Evolutionary conservation across 495 filamentous ascomycete species (phyloP), one percentile per base, ranked within the genome.

Genomic region (Parmelia sp.): DNA sequence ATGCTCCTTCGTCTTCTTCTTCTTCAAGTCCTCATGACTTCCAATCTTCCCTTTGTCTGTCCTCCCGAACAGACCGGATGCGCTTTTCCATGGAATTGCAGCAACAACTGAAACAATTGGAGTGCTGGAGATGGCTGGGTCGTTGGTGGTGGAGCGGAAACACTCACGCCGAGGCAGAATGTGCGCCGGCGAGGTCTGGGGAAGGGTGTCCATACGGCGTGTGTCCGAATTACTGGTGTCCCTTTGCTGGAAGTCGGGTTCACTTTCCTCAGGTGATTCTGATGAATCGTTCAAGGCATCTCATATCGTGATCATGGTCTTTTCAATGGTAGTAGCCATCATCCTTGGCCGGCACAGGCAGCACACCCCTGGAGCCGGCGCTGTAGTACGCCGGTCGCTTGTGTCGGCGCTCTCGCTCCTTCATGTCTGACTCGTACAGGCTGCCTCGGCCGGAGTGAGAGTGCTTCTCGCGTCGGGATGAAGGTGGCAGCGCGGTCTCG

Each of bases 341-440:
- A 27, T 68, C 66, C 45, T 65, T 68, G 3, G 55, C 39, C 39
- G 64, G 56, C 58, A 68, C 58, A 19, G 66, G 66, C 27, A 58
- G 62, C 11, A 56, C 44, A 27, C 47, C 42, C 36, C 67, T 29
- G 1, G 60, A 55, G 1, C 57, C 60, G 6, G 31, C 60, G 15
- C 27, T 57, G 17, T 47, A 45, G 42, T 66, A 66, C 0, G 55
- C 45, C 5, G 64, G 39, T 27, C 35, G 40, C 62, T 45, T 62
- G 35, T 33, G 0, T n/a, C 65, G 57, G 0, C 62, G 62, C 57
- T 62, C 65, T 6, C 61, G 58, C 60, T 70, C 68, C 31, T 62
- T 63, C 68, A 70, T 65, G 25, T 70, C 68, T 0, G 67, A 40
- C 29, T 70, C 65, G 44, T 60, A 70, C 19, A 70, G 45, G 31